Base-by-base conservation (phyloP, 2,329 filamentous ascomycete genomes). In the Aspergillus phoenicis region DNA sequence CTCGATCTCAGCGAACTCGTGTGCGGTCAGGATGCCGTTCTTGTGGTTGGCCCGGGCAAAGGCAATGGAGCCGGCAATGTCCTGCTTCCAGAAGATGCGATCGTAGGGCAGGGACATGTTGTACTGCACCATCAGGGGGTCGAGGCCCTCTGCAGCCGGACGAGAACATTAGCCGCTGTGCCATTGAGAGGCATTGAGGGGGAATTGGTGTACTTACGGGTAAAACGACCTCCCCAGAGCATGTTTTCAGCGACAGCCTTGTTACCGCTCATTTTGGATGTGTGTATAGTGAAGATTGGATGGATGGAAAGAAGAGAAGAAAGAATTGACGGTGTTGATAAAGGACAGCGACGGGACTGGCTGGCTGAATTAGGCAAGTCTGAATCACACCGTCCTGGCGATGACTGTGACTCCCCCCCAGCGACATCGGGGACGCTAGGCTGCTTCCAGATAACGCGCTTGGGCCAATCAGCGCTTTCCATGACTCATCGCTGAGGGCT, bases 41-140 rank as follows among this genome's bases (percentile, higher is more conserved):
- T 91, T 91, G 67, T 82, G 81, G 78, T 96, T 96, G 61, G 91
- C 91, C 60, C 90, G 84, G 57, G 91, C 91, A 74, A 91, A 96
- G 11, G 91, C 91, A 66, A 96, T 90, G 61, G 85, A 89, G 67
- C 91, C 92, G 10, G 85, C 84, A 69, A 96, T 93, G 70, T 96
- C 91, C 75, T 95, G 86, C 62, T 87, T 87, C 80, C 91, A 91
- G 70, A 96, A 88, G 57, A 84, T 82, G 66, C 88, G 87, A 77
- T 96, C 92, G 77, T 90, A 93, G 73, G 86, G 87, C 68, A 96
- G 89, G 57, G 86, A 89, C 70, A 89, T 88, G 76, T 96, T 96
- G 82, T 94, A 96, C 67, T 89, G 83, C 63, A 88, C 84, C 91
- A 96, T 96, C 56, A 96, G 84, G 57, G 91, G 91, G 78, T 96